Conservation (phyloP, 108 stramenopile species). For the Skeletonema marinoi region DNA sequence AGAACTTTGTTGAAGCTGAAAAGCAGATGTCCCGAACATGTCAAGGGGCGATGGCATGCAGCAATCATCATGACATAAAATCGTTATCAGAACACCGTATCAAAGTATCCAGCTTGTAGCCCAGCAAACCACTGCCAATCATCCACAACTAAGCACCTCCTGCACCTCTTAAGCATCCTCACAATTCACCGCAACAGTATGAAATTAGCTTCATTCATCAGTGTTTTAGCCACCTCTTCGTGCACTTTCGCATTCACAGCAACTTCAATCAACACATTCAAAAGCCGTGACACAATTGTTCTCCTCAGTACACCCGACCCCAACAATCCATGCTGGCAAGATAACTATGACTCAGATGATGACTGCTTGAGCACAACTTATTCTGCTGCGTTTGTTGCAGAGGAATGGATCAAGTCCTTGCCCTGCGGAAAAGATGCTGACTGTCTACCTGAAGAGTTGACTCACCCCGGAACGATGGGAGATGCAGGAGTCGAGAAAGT, state of each 20-base stretch:
- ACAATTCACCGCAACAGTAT: background rate
- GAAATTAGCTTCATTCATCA: slow-evolving; percentile 1
- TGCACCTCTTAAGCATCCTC: background rate
- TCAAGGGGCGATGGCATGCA: too few relatives aligned
- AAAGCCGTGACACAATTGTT: background rate
- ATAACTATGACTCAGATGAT: slow-evolving; percentile 44
- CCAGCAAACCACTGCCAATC: background rate
- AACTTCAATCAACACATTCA: background rate
- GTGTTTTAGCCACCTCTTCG: slow-evolving; percentile 5
- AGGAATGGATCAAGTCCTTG: slow-evolving; percentile 54
- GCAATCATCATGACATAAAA: background rate
- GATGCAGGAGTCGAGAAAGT: slow-evolving; percentile 48
- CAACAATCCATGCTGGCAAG: slow-evolving; percentile 53
- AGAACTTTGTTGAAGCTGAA: too few relatives aligned
- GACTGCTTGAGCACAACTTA: slow-evolving; percentile 47
- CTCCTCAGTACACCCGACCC: slow-evolving; percentile 29
- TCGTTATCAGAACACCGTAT: background rate
- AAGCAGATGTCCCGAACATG: background rate
- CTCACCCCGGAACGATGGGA: slow-evolving; percentile 44
- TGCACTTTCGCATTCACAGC: slow-evolving; percentile 9
- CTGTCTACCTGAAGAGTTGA: slow-evolving; percentile 46
- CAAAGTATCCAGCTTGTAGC: background rate
- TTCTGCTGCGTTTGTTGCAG: slow-evolving; percentile 47
- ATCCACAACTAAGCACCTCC: background rate
- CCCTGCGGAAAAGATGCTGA: slow-evolving; percentile 51